Evolutionary conservation across 441 rosid species (phyloP).

Genomic region (Viola pubescens): DNA sequence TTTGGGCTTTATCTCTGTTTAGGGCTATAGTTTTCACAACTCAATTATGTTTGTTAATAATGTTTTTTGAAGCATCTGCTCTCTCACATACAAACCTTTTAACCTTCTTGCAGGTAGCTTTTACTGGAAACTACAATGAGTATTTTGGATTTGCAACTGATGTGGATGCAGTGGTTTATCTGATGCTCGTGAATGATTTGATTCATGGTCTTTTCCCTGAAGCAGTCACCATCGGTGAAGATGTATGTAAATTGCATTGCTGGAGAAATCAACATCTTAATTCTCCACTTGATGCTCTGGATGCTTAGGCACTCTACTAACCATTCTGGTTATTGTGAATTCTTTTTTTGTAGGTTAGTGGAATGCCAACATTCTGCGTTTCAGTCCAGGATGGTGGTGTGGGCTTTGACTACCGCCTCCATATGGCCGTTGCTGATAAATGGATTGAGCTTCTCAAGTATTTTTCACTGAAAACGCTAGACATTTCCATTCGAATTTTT

Average conservation of each 20-base stretch:
- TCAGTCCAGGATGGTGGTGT: conserved; percentile 90
- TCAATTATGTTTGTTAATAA: too few species aligned
- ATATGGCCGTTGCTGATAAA: conserved; percentile 96
- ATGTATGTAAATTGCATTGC: conserved; percentile 45
- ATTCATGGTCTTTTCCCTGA: conserved; percentile 94
- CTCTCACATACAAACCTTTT: background rate
- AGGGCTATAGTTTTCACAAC: too few species aligned
- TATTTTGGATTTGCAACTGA: conserved; percentile 92
- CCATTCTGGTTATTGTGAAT: conserved; percentile 1
- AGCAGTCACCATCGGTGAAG: conserved; percentile 89
- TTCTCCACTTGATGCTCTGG: background rate
- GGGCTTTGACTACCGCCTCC: conserved; percentile 97
- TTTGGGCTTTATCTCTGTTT: too few species aligned
- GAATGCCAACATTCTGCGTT: conserved; percentile 96
- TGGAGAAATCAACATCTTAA: background rate
- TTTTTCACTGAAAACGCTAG: conserved; percentile 17
- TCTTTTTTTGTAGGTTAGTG: conserved; percentile 64
- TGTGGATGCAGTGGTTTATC: conserved; percentile 81
- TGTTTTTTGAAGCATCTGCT: too few species aligned
- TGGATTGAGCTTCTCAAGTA: conserved; percentile 97
- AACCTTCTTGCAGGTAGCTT: conserved; percentile 44
- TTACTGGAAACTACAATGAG: conserved; percentile 87
- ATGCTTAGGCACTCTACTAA: background rate
- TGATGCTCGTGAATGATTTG: conserved; percentile 93
- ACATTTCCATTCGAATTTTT: conserved; percentile 2